Conservation (phyloP, 2,329 filamentous ascomycete genomes). For the Ustulina deusta region DNA sequence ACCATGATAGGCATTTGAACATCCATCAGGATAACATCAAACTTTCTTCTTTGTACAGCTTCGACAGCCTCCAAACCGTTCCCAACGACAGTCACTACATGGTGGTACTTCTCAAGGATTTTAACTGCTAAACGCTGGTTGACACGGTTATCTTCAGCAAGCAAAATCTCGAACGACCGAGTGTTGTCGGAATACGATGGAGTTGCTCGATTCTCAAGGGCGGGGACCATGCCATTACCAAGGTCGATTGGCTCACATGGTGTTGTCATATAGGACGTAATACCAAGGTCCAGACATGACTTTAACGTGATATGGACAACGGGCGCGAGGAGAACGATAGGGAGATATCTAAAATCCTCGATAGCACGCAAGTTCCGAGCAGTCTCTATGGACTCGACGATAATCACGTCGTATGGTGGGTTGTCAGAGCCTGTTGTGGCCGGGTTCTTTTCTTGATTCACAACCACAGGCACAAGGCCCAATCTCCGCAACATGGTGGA, state of each 20-base stretch:
- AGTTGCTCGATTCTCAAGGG: slow-evolving; percentile 90
- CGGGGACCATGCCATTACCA: slow-evolving; percentile 95
- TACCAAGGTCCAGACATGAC: slow-evolving; percentile 91
- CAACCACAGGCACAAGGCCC: slow-evolving; percentile 83
- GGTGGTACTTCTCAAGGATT: slow-evolving; percentile 97
- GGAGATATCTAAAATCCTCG: slow-evolving; percentile 97
- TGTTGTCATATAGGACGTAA: slow-evolving; percentile 99
- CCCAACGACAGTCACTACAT: slow-evolving; percentile 90
- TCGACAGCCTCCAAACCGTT: slow-evolving; percentile 95
- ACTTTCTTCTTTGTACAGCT: slow-evolving; percentile 90
- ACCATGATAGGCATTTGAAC: slow-evolving; percentile 99
- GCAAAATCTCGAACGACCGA: slow-evolving; percentile 92
- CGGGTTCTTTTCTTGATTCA: slow-evolving; percentile 79
- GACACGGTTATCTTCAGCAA: slow-evolving; percentile 97
- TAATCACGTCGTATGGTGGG: slow-evolving; percentile 90
- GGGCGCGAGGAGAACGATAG: slow-evolving; percentile 91
- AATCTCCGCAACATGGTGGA: slow-evolving; percentile 81
- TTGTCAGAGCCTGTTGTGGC: slow-evolving; percentile 66
- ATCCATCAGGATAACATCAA: slow-evolving; percentile 98
- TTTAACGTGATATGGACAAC: slow-evolving; percentile 92
- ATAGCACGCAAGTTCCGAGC: slow-evolving; percentile 86
- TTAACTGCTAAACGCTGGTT: slow-evolving; percentile 97
- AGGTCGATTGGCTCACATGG: slow-evolving; percentile 94
- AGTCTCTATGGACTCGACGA: slow-evolving; percentile 93
- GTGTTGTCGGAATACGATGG: slow-evolving; percentile 93